Percentiles rank a stretch among this genome's conserved stretches.
phyloP scores from a whole-genome alignment of 352 stramenopile species.

The Achlya hypogyna region DNA sequence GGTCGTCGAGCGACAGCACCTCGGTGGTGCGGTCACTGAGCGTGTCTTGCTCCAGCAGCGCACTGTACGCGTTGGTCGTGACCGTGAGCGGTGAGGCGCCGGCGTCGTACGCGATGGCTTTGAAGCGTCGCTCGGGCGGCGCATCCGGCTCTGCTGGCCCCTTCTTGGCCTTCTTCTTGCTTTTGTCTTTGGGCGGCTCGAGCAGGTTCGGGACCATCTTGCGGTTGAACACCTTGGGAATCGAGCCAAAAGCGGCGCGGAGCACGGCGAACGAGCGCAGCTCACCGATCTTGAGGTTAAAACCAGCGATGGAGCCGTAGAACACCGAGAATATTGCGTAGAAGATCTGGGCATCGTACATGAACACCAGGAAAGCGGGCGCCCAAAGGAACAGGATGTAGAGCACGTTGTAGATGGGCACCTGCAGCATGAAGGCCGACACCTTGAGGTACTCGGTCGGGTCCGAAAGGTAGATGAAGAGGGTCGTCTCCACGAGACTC shows the following conservation, averaged over 20 bases:
- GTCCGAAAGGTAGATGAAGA: constrained; percentile 84
- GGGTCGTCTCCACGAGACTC: constrained; percentile 91
- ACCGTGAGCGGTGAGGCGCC: background rate
- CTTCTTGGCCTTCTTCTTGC: constrained; percentile 2
- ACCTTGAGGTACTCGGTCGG: constrained; percentile 16
- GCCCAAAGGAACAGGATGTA: constrained; percentile 72
- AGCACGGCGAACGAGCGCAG: constrained; percentile 67
- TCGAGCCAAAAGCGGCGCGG: constrained; percentile 48
- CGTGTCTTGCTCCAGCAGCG: constrained; percentile 1
- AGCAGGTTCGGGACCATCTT: constrained; percentile 69
- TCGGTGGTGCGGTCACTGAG: background rate
- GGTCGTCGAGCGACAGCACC: background rate
- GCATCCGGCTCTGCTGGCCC: constrained; percentile 24
- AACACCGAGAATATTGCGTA: constrained; percentile 74
- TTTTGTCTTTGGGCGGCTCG: constrained; percentile 22
- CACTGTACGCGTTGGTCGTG: background rate
- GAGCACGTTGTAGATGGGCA: constrained; percentile 65
- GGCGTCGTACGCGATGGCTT: constrained; percentile 35
- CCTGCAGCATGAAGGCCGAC: constrained; percentile 31
- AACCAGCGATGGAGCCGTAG: constrained; percentile 61
- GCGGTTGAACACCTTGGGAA: constrained; percentile 59
- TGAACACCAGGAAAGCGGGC: constrained; percentile 73
- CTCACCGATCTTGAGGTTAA: constrained; percentile 73
- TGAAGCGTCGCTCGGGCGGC: constrained; percentile 60
- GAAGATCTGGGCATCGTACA: constrained; percentile 85